phyloP scores from a whole-genome alignment of 345 rosid genomes.

The Carallia brachiata region DNA sequence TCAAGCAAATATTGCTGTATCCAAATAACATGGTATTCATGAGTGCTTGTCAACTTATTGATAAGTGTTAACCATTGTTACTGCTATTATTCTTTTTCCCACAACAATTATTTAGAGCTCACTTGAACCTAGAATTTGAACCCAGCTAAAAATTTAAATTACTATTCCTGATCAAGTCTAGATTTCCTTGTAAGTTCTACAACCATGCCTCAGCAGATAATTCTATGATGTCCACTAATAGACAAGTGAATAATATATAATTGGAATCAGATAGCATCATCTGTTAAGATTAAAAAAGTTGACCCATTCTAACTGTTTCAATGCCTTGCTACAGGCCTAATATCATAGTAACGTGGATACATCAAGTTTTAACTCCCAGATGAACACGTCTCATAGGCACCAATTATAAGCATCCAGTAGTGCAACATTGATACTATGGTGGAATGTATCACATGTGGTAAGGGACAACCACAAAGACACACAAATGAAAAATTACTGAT shows the following conservation, averaged over 20 bases:
- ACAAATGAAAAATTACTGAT: too few species aligned
- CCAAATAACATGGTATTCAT: background rate
- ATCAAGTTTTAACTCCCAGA: background rate
- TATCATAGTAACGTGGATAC: too few species aligned
- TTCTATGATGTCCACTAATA: too few species aligned
- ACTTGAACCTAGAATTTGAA: background rate
- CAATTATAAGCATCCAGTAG: background rate
- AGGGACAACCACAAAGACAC: too few species aligned
- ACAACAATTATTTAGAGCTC: background rate
- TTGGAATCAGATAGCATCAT: too few species aligned
- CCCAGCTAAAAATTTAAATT: background rate
- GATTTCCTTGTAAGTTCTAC: background rate
- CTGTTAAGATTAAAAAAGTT: too few species aligned
- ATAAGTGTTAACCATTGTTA: background rate
- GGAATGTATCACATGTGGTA: background rate
- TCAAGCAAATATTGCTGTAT: background rate
- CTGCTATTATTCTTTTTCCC: background rate
- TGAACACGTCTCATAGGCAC: too few species aligned
- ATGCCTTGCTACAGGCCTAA: too few species aligned
- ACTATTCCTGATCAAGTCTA: background rate
- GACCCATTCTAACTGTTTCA: too few species aligned
- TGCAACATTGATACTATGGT: background rate
- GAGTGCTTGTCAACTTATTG: background rate
- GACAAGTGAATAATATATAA: too few species aligned
- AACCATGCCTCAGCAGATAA: background rate